These are phyloP conservation scores for Agrostemma githago DNA, from an alignment of 148 eudicot species.

Conservation along the genomic window DNA sequence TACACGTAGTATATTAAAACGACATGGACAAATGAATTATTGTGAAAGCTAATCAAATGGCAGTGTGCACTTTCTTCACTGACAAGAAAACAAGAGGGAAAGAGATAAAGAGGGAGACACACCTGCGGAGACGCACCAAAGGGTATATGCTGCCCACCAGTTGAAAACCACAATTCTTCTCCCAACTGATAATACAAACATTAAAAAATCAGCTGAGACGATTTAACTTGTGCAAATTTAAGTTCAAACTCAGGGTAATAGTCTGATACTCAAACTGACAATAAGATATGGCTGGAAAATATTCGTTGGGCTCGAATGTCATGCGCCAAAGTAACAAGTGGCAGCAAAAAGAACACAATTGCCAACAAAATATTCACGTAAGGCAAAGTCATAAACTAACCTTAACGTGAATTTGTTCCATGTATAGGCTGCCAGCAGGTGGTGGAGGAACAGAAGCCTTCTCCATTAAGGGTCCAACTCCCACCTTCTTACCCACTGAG, in stretches of 20 bases:
- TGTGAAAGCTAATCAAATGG: neutral
- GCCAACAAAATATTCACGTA: neutral
- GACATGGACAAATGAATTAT: neutral
- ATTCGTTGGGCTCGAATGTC: neutral
- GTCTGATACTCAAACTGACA: neutral
- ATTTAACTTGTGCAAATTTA: neutral
- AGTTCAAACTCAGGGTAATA: neutral
- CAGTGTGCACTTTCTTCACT: neutral
- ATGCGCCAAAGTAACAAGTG: neutral
- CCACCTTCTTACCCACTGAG: conserved; percentile 80
- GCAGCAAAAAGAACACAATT: neutral
- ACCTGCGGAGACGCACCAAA: conserved; percentile 99
- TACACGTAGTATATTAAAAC: neutral
- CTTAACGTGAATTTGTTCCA: conserved; percentile 97
- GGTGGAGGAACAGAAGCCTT: conserved; percentile 83
- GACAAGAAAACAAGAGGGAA: neutral
- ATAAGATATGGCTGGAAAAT: neutral
- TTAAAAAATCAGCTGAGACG: conserved; percentile 11
- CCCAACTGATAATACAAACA: conserved; percentile 48
- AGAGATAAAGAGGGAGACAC: neutral
- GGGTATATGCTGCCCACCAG: conserved; percentile 87
- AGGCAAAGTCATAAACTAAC: conserved; percentile 36
- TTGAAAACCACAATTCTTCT: conserved; percentile 74
- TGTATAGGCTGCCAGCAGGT: conserved; percentile 76
- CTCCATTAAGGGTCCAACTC: conserved; percentile 72